A percentile compares a stretch with the other conserved stretches of the same genome.
Evolutionary conservation across 2,329 filamentous ascomycete genomes (phyloP).

Genomic region (Beauveria pseudobassiana): DNA sequence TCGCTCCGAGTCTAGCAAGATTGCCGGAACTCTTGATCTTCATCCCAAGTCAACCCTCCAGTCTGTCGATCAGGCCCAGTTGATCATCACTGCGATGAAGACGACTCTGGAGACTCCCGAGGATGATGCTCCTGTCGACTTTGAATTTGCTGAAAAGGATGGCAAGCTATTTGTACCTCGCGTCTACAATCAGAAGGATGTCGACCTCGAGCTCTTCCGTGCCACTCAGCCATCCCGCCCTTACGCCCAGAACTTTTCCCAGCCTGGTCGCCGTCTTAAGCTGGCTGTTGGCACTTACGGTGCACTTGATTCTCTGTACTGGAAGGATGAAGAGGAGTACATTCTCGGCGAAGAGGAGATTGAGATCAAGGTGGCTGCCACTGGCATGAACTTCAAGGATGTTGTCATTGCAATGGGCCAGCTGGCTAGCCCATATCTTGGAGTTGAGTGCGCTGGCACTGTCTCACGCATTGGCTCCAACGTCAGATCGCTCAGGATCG

Average conservation of each 20-base stretch:
- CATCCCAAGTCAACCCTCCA: conserved; percentile 28
- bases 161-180: conserved; percentile 23
- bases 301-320: conserved; percentile 33
- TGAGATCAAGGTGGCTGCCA: conserved; percentile 35
- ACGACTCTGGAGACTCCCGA: conserved; percentile 15
- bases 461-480: conserved; percentile 46
- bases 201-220: conserved; percentile 22
- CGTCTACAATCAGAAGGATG: conserved; percentile 19
- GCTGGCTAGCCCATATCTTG: conserved; percentile 25
- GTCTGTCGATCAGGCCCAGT: conserved; percentile 21
- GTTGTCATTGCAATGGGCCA: conserved; percentile 36
- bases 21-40: conserved; percentile 38
- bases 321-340: conserved; percentile 25
- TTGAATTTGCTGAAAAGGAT: conserved; percentile 23
- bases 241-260: conserved; percentile 31
- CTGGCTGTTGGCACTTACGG: conserved; percentile 32
- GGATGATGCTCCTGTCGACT: conserved; percentile 18
- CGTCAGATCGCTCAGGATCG: conserved; percentile 54
- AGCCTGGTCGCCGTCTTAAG: conserved; percentile 25
- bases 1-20: conserved; percentile 38
- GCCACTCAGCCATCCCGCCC: conserved; percentile 18
- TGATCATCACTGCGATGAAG: conserved; percentile 23
- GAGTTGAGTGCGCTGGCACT: conserved; percentile 33
- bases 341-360: conserved; percentile 29
- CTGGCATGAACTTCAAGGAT: conserved; percentile 40